Evolutionary conservation across 2,329 filamentous ascomycete species (phyloP).

Genomic region (Aureobasidium sp.): DNA sequence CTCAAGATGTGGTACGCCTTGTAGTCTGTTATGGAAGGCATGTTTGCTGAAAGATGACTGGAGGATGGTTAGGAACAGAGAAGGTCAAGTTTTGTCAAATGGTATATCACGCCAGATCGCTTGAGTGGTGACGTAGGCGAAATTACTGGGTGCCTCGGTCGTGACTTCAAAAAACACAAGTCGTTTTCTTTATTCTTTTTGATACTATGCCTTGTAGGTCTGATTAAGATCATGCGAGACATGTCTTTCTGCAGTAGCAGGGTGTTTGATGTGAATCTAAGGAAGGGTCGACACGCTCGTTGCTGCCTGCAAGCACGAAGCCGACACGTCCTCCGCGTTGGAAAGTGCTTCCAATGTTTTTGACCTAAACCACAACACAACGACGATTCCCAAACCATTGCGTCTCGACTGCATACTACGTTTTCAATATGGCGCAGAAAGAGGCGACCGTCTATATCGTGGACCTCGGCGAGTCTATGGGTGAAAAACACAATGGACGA

Average conservation of each 20-base stretch:
- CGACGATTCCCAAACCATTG: background rate
- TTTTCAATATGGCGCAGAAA: slow-evolving; percentile 69
- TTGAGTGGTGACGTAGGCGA: slow-evolving; percentile 8
- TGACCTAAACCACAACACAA: slow-evolving; percentile 3
- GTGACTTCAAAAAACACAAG: background rate
- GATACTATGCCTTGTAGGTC: background rate
- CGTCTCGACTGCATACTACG: background rate
- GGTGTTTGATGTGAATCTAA: background rate
- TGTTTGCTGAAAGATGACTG: background rate
- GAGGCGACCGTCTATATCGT: slow-evolving; percentile 89
- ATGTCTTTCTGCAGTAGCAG: background rate
- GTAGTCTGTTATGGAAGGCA: slow-evolving; percentile 41
- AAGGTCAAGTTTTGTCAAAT: background rate
- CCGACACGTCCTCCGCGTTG: slow-evolving; percentile 9
- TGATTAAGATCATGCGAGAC: too few relatives aligned
- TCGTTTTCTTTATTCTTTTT: background rate
- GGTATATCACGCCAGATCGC: slow-evolving; percentile 5
- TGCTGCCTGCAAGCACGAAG: slow-evolving; percentile 14
- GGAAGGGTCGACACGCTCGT: background rate
- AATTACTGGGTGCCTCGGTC: background rate
- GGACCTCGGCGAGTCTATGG: slow-evolving; percentile 84
- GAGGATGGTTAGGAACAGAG: background rate
- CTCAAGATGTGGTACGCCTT: slow-evolving; percentile 70
- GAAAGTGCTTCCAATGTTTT: background rate
- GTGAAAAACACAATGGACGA: slow-evolving; percentile 60